phyloP scores from a whole-genome alignment of 208 protist genomes.

The Wallacemonas sp. region DNA sequence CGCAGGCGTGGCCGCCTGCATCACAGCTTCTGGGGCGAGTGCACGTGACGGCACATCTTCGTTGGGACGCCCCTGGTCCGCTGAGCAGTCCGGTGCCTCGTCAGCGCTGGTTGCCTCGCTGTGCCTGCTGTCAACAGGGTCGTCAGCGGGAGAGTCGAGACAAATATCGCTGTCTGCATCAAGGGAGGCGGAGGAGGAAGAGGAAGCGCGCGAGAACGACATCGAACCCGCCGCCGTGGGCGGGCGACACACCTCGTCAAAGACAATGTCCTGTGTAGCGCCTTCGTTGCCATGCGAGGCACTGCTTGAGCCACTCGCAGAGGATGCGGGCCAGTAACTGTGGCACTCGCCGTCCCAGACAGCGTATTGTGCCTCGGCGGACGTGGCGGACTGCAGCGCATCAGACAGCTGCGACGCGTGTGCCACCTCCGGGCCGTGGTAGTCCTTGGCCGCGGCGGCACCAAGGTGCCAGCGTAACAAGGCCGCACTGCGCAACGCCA shows the following conservation, averaged over 20 bases:
- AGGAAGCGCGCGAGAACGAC: neutral
- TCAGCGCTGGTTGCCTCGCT: too few species aligned
- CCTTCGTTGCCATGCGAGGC: too few species aligned
- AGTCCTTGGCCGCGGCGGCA: constrained; percentile 10
- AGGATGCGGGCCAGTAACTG: neutral
- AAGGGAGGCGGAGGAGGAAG: neutral
- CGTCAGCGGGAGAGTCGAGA: neutral
- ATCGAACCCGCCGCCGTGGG: neutral
- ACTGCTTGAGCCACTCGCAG: too few species aligned
- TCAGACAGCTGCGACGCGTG: neutral
- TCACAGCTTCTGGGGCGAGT: too few species aligned
- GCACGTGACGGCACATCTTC: too few species aligned
- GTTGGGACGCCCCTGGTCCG: too few species aligned
- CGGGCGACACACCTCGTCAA: neutral
- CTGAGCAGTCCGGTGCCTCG: too few species aligned
- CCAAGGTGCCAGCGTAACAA: constrained; percentile 34
- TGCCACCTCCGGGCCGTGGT: constrained; percentile 31
- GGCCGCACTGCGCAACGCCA: constrained; percentile 28
- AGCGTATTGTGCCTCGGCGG: neutral
- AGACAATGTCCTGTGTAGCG: neutral
- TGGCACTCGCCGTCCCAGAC: neutral
- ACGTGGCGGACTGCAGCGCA: neutral
- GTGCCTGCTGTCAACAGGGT: too few species aligned
- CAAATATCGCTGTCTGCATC: neutral
- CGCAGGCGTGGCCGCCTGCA: too few species aligned